These are phyloP conservation scores for Paxillus involutus DNA, from an alignment of 768 basidiomycete species.

Conservation along the genomic window DNA sequence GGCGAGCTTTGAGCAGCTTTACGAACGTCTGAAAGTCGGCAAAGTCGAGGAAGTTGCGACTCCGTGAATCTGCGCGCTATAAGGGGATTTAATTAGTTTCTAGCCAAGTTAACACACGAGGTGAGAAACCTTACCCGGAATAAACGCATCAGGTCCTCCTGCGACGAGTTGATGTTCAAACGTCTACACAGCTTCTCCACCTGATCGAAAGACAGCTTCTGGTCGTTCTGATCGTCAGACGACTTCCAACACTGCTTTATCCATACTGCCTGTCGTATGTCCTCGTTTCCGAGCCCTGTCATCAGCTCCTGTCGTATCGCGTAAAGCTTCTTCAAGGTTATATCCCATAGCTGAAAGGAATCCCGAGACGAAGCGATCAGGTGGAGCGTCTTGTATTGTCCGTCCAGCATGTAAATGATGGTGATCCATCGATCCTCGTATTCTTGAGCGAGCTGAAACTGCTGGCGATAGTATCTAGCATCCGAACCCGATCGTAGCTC, in stretches of 20 bases:
- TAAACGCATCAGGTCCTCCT: slow-evolving; percentile 50
- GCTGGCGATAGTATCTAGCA: slow-evolving; percentile 67
- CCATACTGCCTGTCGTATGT: slow-evolving; percentile 70
- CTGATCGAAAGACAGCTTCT: slow-evolving; percentile 67
- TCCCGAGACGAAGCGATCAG: slow-evolving; percentile 70
- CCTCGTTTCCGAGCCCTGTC: slow-evolving; percentile 62
- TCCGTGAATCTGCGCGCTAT: slow-evolving; percentile 63
- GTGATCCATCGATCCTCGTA: slow-evolving; percentile 80
- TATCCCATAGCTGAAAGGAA: slow-evolving; percentile 62
- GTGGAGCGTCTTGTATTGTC: slow-evolving; percentile 83
- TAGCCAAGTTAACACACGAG: neutral
- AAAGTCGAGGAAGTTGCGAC: slow-evolving; percentile 68
- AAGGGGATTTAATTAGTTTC: neutral
- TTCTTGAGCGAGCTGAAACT: slow-evolving; percentile 62
- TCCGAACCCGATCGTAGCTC: slow-evolving; percentile 79
- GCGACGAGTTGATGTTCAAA: slow-evolving; percentile 61
- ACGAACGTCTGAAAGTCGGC: slow-evolving; percentile 80
- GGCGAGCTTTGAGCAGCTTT: slow-evolving; percentile 77
- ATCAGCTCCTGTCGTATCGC: slow-evolving; percentile 69
- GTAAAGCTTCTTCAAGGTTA: slow-evolving; percentile 62
- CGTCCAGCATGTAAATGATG: slow-evolving; percentile 76
- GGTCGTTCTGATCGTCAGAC: slow-evolving; percentile 60
- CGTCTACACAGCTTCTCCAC: slow-evolving; percentile 69
- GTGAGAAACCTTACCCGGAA: slow-evolving; percentile 48
- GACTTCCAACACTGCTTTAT: slow-evolving; percentile 82